Evolutionary conservation across 1,139 yeast species (phyloP).

Genomic region (Debaryomyces coudertii): DNA sequence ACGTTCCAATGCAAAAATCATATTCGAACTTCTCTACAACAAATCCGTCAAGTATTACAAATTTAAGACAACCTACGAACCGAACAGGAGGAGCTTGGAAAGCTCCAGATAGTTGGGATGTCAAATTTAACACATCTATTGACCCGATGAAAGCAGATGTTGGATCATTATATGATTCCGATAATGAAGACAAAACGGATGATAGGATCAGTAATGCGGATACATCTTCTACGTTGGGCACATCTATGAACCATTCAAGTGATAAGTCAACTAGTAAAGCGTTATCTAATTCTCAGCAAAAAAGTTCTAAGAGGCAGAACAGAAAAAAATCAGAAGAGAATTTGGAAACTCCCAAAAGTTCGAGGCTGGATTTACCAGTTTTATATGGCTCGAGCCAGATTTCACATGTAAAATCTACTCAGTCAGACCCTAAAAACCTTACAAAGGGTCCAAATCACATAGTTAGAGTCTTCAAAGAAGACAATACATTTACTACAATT

Average conservation of each 20-base stretch:
- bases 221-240: constrained; percentile 1
- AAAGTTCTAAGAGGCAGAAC: constrained; percentile 9
- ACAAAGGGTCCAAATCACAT: constrained; percentile 49
- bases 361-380: constrained; percentile 30
- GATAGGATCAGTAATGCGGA: constrained; percentile 12
- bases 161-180: constrained; percentile 24
- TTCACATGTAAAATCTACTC: constrained; percentile 27
- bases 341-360: neutral
- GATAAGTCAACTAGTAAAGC: constrained; percentile 2
- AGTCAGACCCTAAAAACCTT: constrained; percentile 18
- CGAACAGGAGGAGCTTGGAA: constrained; percentile 44
- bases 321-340: constrained; percentile 9
- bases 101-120: constrained; percentile 85
- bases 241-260: neutral
- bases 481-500: constrained; percentile 81
- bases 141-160: constrained; percentile 14
- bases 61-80: neutral
- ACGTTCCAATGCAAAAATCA: constrained; percentile 9
- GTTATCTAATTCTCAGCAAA: neutral
- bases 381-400: constrained; percentile 40
- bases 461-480: constrained; percentile 74
- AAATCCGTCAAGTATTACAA: constrained; percentile 11
- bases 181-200: constrained; percentile 16
- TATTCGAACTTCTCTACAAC: constrained; percentile 11
- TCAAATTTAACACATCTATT: constrained; percentile 39